Base-by-base conservation (phyloP, 305 asterid species). In the Rubia peregrina region DNA sequence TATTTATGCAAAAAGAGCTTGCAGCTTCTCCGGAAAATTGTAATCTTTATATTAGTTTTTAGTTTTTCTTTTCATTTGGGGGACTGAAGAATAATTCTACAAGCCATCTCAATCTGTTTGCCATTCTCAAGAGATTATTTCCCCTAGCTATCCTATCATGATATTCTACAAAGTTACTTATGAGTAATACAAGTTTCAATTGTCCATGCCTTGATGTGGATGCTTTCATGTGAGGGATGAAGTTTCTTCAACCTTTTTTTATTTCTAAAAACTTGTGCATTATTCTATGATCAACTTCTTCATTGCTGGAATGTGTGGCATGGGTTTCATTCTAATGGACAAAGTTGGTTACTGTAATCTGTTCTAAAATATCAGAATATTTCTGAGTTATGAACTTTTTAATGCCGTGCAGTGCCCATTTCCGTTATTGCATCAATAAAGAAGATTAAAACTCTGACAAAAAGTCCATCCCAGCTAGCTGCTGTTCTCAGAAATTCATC, bases 371-470 rank as follows among this genome's bases (percentile, higher is more conserved):
- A 26, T 36, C 24, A 0, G 6, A 12, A 48, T 19, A 59, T 75
- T 74, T 53, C 68, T 69, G 69, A 55, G 59, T 73, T 72, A 36
- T 56, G 65, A 72, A 57, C 65, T 64, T 30, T 63, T 61, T 68
- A 56, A 59, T 77, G 63, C 68, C 56, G 61, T 79, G 77, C 71
- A 92, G 98, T 90, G 67, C 96, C 98, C 19, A 81, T 92, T 53
- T 85, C 97, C 38, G 95, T 87, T 59, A 95, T 92, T 49, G 90
- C 93, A 70, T 87, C 97, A 64, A 90, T 90, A 77, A 92, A 92
- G 89, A 92, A 90, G 85, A 85, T 92, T 65, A 92, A 87, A 85
- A 78, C 85, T 69, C 85, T 87, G 63, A 78, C 86, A 68, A 74
- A 69, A 70, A 85, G 79, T 78, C 85, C 76, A 59, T 74, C 87